A percentile compares a stretch with the other conserved stretches of the same genome.
Evolutionary conservation across 805 yeast species (phyloP).

Genomic region (Ogataea dorogensis): DNA sequence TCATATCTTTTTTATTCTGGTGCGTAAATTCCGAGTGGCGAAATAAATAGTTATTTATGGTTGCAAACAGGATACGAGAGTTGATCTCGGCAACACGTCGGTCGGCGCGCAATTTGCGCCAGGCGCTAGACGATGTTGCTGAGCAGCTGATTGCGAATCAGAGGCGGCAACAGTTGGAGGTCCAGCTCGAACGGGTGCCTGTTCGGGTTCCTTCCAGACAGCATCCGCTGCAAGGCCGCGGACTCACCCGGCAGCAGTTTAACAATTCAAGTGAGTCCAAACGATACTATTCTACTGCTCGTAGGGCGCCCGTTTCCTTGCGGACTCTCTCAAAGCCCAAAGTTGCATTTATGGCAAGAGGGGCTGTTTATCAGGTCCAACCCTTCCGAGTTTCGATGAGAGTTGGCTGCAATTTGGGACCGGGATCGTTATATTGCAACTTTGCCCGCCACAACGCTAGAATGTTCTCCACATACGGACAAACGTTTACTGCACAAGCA

Average conservation of each 20-base stretch:
- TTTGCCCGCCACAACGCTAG: slow-evolving; percentile 38
- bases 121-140: slow-evolving; percentile 48
- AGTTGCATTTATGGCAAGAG: slow-evolving; percentile 19
- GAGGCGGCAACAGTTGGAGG: slow-evolving; percentile 32
- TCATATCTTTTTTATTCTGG: not conserved
- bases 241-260: slow-evolving; percentile 8
- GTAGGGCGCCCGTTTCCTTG: slow-evolving; percentile 9
- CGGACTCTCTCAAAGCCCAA: slow-evolving; percentile 12
- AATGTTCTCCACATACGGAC: slow-evolving; percentile 39
- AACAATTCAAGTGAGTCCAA: slow-evolving; percentile 26
- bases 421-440: slow-evolving; percentile 34
- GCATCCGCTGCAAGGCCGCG: slow-evolving; percentile 25
- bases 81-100: slow-evolving; percentile 45
- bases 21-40: slow-evolving; percentile 14
- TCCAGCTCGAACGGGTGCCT: slow-evolving; percentile 39
- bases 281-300: slow-evolving; percentile 18
- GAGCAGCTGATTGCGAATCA: slow-evolving; percentile 32
- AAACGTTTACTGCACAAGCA: slow-evolving; percentile 49
- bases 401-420: slow-evolving; percentile 28
- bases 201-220: slow-evolving; percentile 30
- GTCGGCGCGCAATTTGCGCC: slow-evolving; percentile 46
- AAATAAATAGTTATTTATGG: slow-evolving; percentile 23
- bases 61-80: slow-evolving; percentile 39
- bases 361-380: slow-evolving; percentile 27
- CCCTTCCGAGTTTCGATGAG: slow-evolving; percentile 29